Percentiles rank a stretch among this genome's conserved stretches.
phyloP scores from a whole-genome alignment of 148 eudicot species.

The Fagopyrum esculentum region DNA sequence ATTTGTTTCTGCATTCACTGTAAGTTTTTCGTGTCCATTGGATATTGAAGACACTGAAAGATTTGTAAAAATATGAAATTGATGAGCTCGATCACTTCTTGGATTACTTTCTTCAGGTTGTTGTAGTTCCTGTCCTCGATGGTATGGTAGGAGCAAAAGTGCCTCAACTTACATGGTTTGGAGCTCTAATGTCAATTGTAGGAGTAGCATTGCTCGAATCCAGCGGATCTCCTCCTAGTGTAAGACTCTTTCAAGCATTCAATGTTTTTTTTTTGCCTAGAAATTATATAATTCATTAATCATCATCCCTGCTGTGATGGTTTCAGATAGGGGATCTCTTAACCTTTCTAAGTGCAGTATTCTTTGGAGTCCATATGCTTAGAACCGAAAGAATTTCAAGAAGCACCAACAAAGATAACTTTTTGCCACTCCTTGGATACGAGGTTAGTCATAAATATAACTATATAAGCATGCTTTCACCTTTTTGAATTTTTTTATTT shows the following conservation, averaged over 20 bases:
- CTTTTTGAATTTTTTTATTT: not conserved
- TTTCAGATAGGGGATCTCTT: conserved; percentile 68
- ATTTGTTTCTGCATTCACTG: conserved; percentile 59
- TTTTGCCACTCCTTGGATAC: conserved; percentile 56
- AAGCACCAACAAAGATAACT: conserved; percentile 41
- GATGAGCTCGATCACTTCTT: not conserved
- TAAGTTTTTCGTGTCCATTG: conserved; percentile 22
- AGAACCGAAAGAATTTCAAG: conserved; percentile 61
- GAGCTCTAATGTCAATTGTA: conserved; percentile 49
- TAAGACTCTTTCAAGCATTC: conserved; percentile 23
- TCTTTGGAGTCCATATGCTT: conserved; percentile 72
- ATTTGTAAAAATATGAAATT: not conserved
- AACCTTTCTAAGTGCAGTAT: conserved; percentile 58
- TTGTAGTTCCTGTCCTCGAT: conserved; percentile 73
- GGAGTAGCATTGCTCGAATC: conserved; percentile 73
- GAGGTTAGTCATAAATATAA: conserved; percentile 32
- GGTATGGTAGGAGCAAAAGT: conserved; percentile 56
- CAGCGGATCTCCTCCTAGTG: conserved; percentile 77
- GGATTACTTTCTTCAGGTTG: conserved; percentile 35
- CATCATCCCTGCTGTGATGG: not conserved
- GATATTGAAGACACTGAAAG: not conserved
- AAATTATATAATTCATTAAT: not conserved
- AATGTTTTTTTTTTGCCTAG: not conserved
- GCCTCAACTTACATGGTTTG: conserved; percentile 63
- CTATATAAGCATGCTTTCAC: not conserved